These are phyloP conservation scores for Ustilago tritici DNA, from an alignment of 1,284 basidiomycete species.

Conservation along the genomic window DNA sequence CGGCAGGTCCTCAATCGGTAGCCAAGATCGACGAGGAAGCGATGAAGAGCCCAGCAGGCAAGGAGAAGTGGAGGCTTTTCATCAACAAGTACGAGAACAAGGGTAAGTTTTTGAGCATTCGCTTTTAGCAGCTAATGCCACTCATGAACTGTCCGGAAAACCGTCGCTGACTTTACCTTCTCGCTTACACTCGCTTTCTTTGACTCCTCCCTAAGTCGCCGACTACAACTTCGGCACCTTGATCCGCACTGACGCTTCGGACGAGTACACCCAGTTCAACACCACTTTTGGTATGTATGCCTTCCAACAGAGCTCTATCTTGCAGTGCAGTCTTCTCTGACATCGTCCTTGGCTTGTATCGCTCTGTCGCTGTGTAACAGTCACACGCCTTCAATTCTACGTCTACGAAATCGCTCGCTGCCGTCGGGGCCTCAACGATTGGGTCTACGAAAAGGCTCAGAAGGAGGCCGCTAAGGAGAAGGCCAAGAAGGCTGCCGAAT, in stretches of 20 bases:
- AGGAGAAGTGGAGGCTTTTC: conserved; percentile 91
- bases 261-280: conserved; percentile 91
- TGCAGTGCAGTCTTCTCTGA: conserved; percentile 7
- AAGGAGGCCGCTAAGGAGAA: conserved; percentile 61
- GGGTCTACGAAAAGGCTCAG: conserved; percentile 72
- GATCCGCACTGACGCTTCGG: conserved; percentile 82
- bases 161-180: neutral
- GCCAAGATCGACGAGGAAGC: conserved; percentile 87
- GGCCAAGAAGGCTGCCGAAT: conserved; percentile 42
- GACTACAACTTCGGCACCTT: conserved; percentile 98
- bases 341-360: neutral
- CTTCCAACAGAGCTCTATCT: conserved; percentile 13
- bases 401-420: conserved; percentile 95
- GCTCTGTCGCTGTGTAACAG: conserved; percentile 43
- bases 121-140: too few relatives aligned
- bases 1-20: conserved; percentile 77
- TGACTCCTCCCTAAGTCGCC: conserved; percentile 73
- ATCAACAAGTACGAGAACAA: conserved; percentile 80
- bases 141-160: neutral
- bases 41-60: conserved; percentile 92
- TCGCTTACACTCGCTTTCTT: neutral
- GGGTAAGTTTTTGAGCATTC: conserved; percentile 53
- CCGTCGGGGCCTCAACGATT: conserved; percentile 89
- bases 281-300: conserved; percentile 85
- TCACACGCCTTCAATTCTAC: conserved; percentile 80